Percentiles rank a stretch among this genome's conserved stretches.
Conservation (phyloP, 2,329 filamentous ascomycete genomes). For the Talaromyces marneffei region DNA sequence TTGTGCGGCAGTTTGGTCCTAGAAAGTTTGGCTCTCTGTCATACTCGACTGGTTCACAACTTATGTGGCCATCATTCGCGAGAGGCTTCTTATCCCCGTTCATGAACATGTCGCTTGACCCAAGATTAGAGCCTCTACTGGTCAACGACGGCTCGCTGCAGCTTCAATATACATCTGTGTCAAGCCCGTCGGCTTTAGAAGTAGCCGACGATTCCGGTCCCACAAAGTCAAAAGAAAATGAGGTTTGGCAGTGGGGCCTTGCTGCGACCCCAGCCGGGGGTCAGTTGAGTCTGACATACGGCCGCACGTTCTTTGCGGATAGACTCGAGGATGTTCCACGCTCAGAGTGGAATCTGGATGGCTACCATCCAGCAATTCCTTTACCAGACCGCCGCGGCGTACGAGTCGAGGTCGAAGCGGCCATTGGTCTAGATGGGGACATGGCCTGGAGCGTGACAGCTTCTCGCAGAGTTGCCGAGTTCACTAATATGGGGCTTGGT, state of each 20-base stretch:
- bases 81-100: conserved; percentile 22
- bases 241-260: conserved; percentile 30
- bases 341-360: conserved; percentile 39
- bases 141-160: conserved; percentile 28
- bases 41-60: conserved; percentile 34
- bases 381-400: conserved; percentile 28
- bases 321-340: conserved; percentile 27
- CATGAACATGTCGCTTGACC: conserved; percentile 21
- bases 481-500: conserved; percentile 36
- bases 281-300: conserved; percentile 31
- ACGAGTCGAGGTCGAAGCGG: conserved; percentile 29
- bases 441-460: conserved; percentile 33
- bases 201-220: conserved; percentile 9
- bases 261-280: conserved; percentile 25
- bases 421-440: conserved; percentile 24
- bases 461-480: conserved; percentile 31
- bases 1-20: conserved; percentile 27
- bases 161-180: conserved; percentile 28
- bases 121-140: conserved; percentile 18
- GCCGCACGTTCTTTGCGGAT: conserved; percentile 34
- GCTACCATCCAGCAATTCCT: conserved; percentile 29
- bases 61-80: conserved; percentile 28
- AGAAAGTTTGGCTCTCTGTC: conserved; percentile 28
- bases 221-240: conserved; percentile 12
- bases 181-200: conserved; percentile 14